These are phyloP conservation scores for Phaeotremella skinneri DNA, from an alignment of 768 basidiomycete species.

Conservation along the genomic window DNA sequence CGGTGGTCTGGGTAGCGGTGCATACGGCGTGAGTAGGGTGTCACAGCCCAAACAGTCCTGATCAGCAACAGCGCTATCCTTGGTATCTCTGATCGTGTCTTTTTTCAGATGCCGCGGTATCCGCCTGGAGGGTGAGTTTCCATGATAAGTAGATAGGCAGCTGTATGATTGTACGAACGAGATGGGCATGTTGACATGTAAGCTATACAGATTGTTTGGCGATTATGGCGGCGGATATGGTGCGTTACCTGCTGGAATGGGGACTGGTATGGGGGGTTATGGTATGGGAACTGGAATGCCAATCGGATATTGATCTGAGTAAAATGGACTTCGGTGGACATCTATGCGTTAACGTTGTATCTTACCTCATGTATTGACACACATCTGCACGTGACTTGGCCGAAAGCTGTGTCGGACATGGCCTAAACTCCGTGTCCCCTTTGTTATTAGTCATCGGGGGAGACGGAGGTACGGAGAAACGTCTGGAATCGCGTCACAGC, in stretches of 20 bases:
- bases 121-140: constrained; percentile 45
- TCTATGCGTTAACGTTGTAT: too few relatives aligned
- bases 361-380: too few relatives aligned
- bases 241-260: constrained; percentile 41
- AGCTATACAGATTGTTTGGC: constrained; percentile 30
- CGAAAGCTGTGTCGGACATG: neutral
- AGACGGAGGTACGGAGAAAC: neutral
- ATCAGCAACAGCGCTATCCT: constrained; percentile 40
- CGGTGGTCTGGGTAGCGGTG: constrained; percentile 43
- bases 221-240: constrained; percentile 47
- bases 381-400: too few relatives aligned
- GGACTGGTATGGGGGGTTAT: constrained; percentile 41
- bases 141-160: neutral
- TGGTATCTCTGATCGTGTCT: constrained; percentile 29
- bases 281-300: constrained; percentile 35
- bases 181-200: neutral
- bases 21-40: constrained; percentile 43
- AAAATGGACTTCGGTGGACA: neutral
- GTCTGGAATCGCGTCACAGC: neutral
- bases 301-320: neutral
- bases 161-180: neutral
- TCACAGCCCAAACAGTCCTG: constrained; percentile 14
- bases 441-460: too few relatives aligned
- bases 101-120: constrained; percentile 45
- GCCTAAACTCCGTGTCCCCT: neutral